Conservation (phyloP, 768 basidiomycete species). For the Pleurotus citrinopileatus region DNA sequence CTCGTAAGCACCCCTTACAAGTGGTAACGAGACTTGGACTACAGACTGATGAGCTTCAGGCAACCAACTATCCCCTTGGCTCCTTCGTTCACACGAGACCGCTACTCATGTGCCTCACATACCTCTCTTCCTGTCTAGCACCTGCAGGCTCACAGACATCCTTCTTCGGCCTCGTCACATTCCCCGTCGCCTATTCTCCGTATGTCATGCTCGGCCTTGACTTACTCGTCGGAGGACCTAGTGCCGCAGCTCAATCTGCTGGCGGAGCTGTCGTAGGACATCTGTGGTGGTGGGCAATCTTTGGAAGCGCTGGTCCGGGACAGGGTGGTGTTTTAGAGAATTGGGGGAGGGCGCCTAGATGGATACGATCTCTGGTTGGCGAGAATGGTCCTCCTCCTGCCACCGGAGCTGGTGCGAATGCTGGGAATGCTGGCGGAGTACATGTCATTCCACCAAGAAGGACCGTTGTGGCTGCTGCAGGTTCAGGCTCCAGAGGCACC, state of each 20-base stretch:
- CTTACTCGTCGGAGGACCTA: conserved; percentile 57
- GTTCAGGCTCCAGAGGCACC: conserved; percentile 12
- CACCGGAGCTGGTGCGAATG: conserved; percentile 28
- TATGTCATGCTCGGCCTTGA: conserved; percentile 75
- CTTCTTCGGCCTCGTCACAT: conserved; percentile 73
- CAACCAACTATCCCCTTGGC: conserved; percentile 59
- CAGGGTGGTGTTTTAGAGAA: conserved; percentile 36
- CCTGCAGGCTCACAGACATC: conserved; percentile 67
- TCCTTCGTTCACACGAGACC: conserved; percentile 59
- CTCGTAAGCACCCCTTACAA: conserved; percentile 44
- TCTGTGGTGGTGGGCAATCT: conserved; percentile 76
- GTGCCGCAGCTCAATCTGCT: conserved; percentile 50
- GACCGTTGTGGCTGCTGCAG: conserved; percentile 13
- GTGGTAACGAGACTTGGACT: neutral
- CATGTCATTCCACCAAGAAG: conserved; percentile 56
- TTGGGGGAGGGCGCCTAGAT: conserved; percentile 54
- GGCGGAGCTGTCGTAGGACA: conserved; percentile 79
- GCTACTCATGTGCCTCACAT: conserved; percentile 63
- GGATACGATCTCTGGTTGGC: conserved; percentile 52
- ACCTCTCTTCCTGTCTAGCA: conserved; percentile 65
- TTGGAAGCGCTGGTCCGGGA: conserved; percentile 47
- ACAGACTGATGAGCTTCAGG: conserved; percentile 27
- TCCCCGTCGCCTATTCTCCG: conserved; percentile 73
- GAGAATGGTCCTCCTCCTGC: conserved; percentile 27
- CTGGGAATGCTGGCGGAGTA: conserved; percentile 47